phyloP scores from a whole-genome alignment of 441 rosid genomes.

The Corymbia citriodora region DNA sequence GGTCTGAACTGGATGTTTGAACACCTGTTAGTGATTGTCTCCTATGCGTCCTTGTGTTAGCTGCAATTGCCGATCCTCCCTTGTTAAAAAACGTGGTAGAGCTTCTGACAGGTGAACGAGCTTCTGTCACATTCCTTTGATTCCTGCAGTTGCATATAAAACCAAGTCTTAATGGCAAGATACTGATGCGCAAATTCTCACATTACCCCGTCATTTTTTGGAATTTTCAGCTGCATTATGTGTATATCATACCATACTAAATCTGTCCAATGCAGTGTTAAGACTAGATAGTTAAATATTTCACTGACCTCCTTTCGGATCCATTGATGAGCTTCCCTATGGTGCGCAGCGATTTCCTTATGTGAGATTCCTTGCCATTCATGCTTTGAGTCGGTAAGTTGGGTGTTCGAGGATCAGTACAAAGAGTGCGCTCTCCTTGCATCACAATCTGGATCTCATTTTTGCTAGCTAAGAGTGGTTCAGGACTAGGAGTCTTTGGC shows the following conservation, averaged over 20 bases:
- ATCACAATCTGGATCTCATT: constrained; percentile 31
- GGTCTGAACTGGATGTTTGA: constrained; percentile 28
- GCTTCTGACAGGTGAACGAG: constrained; percentile 30
- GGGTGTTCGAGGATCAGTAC: constrained; percentile 30
- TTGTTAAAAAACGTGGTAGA: constrained; percentile 15
- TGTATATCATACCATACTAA: background rate
- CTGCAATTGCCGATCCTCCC: constrained; percentile 34
- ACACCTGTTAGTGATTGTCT: constrained; percentile 79
- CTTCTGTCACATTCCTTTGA: constrained; percentile 28
- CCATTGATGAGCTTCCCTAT: constrained; percentile 87
- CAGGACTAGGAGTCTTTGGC: constrained; percentile 42
- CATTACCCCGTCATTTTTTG: background rate
- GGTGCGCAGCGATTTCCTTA: constrained; percentile 75
- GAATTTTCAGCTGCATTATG: background rate
- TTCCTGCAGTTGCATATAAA: constrained; percentile 21
- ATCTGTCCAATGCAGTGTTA: background rate
- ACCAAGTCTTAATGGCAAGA: background rate
- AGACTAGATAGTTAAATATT: background rate
- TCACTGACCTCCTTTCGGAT: constrained; percentile 69
- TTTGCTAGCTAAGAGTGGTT: constrained; percentile 27
- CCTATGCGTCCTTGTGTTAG: constrained; percentile 43
- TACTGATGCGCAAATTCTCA: background rate
- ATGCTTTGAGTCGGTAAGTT: constrained; percentile 7
- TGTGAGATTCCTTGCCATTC: constrained; percentile 62
- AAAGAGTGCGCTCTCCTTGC: constrained; percentile 26